A percentile compares a stretch with the other conserved stretches of the same genome.
These are phyloP conservation scores for Aphanocladium album DNA, from an alignment of 2,329 filamentous ascomycete species.

Conservation along the genomic window DNA sequence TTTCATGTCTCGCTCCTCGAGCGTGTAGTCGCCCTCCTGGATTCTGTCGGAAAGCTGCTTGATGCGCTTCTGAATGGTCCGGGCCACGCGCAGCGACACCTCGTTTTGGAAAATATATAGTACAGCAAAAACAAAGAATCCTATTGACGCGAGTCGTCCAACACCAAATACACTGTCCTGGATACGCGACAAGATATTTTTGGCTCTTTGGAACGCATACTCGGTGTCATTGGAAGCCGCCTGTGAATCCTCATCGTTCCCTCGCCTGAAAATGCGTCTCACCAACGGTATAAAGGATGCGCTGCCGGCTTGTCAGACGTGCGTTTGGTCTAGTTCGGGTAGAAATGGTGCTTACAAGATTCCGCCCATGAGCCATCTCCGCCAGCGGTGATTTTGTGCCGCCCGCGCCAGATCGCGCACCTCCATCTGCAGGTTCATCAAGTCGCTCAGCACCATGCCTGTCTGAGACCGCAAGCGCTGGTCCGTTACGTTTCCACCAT, in stretches of 20 bases:
- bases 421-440: conserved; percentile 39
- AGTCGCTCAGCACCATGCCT: conserved; percentile 37
- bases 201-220: conserved; percentile 50
- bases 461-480: conserved; percentile 39
- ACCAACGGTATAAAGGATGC: conserved; percentile 49
- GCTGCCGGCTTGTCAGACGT: conserved; percentile 24
- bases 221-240: conserved; percentile 47
- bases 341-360: conserved; percentile 37
- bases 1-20: conserved; percentile 46
- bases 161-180: conserved; percentile 39
- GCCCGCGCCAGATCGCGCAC: conserved; percentile 38
- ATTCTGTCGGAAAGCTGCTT: conserved; percentile 43
- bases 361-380: conserved; percentile 48
- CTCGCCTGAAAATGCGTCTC: conserved; percentile 46
- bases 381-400: conserved; percentile 47
- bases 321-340: not conserved
- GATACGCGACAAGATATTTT: conserved; percentile 46
- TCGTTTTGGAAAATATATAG: conserved; percentile 57
- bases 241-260: conserved; percentile 31
- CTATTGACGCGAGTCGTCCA: conserved; percentile 43
- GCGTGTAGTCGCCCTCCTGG: conserved; percentile 40
- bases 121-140: conserved; percentile 51
- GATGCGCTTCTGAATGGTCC: conserved; percentile 45
- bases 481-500: conserved; percentile 30
- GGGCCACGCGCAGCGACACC: conserved; percentile 49